phyloP scores from a whole-genome alignment of 2,329 filamentous ascomycete species.

The Pseudogymnoascus sp. region DNA sequence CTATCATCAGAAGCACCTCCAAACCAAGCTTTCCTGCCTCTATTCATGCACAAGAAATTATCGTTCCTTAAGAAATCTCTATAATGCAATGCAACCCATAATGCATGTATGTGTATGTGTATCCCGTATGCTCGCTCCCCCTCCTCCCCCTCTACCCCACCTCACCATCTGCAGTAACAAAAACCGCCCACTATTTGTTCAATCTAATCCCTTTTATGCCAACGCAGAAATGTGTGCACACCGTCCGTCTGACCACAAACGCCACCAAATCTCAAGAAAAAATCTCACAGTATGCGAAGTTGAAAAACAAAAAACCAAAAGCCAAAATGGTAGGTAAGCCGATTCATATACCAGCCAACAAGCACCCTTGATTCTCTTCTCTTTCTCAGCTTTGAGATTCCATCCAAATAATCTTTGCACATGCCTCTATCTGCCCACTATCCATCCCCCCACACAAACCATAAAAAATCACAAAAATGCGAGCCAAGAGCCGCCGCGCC shows the following conservation, averaged over 20 bases:
- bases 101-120: neutral
- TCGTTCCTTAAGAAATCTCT: neutral
- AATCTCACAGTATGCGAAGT: neutral
- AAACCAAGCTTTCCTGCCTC: neutral
- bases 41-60: neutral
- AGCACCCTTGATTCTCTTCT: neutral
- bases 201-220: neutral
- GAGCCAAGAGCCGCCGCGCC: neutral
- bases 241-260: neutral
- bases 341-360: neutral
- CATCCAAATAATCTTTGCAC: neutral
- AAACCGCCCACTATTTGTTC: neutral
- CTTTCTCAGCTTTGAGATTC: neutral
- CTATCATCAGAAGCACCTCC: neutral
- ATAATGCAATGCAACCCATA: neutral
- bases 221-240: neutral
- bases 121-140: neutral
- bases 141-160: neutral
- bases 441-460: neutral
- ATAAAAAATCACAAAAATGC: neutral
- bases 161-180: neutral
- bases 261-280: neutral
- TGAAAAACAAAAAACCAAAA: neutral
- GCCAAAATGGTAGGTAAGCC: neutral
- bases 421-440: neutral